Evolutionary conservation across 306 rosid species (phyloP).

Genomic region (Phaseolus lunatus): DNA sequence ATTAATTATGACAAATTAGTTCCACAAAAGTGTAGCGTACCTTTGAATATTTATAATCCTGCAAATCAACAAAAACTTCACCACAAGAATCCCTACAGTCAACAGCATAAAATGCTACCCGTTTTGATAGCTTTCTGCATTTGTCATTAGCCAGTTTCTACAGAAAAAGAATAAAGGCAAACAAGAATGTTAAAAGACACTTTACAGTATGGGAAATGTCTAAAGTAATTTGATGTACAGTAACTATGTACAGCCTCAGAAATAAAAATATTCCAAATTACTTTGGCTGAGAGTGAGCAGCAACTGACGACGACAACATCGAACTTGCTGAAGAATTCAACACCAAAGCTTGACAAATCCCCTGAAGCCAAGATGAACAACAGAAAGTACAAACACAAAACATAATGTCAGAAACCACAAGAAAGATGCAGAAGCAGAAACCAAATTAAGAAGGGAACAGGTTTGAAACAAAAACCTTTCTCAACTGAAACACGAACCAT

Average conservation of each 20-base stretch:
- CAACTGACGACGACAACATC: conserved; percentile 83
- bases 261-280: conserved; percentile 40
- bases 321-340: conserved; percentile 74
- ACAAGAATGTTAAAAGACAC: conserved; percentile 25
- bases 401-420: not conserved
- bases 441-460: not conserved
- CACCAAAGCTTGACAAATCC: conserved; percentile 69
- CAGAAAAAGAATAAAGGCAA: conserved; percentile 37
- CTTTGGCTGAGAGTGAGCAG: conserved; percentile 82
- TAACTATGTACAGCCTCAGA: not conserved
- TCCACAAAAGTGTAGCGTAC: conserved; percentile 44
- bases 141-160: conserved; percentile 83
- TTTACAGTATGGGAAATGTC: not conserved
- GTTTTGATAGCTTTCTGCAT: conserved; percentile 81
- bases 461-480: conserved; percentile 60
- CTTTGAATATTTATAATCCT: conserved; percentile 79
- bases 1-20: not conserved
- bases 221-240: not conserved
- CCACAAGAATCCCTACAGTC: conserved; percentile 96
- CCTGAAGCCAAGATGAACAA: conserved; percentile 54
- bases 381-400: conserved; percentile 14
- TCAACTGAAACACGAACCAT: conserved; percentile 91
- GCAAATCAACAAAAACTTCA: conserved; percentile 94
- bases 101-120: conserved; percentile 82
- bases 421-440: conserved; percentile 23